Base-by-base conservation (phyloP, 169 alveolate species). In the Eimeria acervulina region DNA sequence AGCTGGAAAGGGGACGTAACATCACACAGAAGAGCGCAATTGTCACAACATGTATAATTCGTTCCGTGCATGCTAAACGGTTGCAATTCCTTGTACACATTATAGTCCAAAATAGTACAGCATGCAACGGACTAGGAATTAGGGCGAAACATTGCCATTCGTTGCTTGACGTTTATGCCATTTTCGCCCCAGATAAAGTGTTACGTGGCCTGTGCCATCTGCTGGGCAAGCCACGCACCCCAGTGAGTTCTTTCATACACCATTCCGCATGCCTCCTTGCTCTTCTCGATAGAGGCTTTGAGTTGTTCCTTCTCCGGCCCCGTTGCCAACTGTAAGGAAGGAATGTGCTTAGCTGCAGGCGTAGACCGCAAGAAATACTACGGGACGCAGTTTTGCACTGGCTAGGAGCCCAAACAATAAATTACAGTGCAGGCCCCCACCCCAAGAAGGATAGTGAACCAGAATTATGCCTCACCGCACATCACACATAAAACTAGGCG, bases 261-360 rank as follows among this genome's bases (percentile, higher is more conserved):
- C 40, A 28, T 1, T 0, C 44, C 93, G 93, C 93, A 85, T 42
- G 78, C 78, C 52, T 85, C 81, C 55, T 55, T 85, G 93, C 93
- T 85, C 78, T 21, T 85, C 23, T 85, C 93, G n/a, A 85, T 52
- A 28, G 93, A 85, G 13, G 80, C 42, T 28, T 5, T 55, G 52
- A 85, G 93, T 36, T 28, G 44, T 19, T 42, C 80, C 68, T 15
- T 31, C 78, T 31, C 93, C 63, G 59, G 83, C n/a, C 93, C 93
- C 47, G 59, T 36, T 55, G 93, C 93, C 31, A 87, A 83, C 40
- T 87, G 93, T 83, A 87, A 31, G 17, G 81, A 7, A 83, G 93
- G 93, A 2, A 87, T 87, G 93, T 59, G 63, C 61, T 87, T 87
- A 38, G 93, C 93, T 87, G 93, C 81, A 38, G 42, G 74, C 52